Evolutionary conservation across 208 protist species (phyloP).

Genomic region (Trypanosomatidae sp.): DNA sequence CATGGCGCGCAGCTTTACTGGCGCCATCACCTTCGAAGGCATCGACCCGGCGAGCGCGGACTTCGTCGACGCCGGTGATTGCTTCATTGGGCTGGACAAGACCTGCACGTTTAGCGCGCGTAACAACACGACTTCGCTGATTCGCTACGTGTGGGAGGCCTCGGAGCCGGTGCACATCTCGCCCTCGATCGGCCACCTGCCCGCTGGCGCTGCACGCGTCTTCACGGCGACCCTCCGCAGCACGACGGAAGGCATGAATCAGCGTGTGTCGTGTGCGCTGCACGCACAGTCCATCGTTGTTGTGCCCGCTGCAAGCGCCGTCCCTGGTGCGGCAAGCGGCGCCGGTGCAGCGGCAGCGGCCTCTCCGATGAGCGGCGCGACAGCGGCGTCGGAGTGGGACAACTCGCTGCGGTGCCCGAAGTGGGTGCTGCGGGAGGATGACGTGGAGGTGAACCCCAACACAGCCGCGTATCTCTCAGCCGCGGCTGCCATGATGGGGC

Average conservation of each 20-base stretch:
- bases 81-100: constrained; percentile 65
- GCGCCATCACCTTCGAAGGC: constrained; percentile 90
- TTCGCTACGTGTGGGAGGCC: constrained; percentile 87
- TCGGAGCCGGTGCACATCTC: constrained; percentile 25
- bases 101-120: constrained; percentile 70
- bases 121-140: constrained; percentile 71
- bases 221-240: constrained; percentile 50
- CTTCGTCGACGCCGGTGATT: constrained; percentile 86
- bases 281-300: constrained; percentile 34
- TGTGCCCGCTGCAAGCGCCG: not conserved
- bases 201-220: constrained; percentile 34
- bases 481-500: constrained; percentile 25
- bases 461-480: constrained; percentile 18
- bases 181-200: constrained; percentile 61
- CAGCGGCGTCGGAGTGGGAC: constrained; percentile 55
- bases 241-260: constrained; percentile 17
- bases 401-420: constrained; percentile 54
- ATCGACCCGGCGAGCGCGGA: constrained; percentile 81
- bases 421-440: constrained; percentile 57
- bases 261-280: constrained; percentile 13
- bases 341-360: too few species aligned
- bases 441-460: constrained; percentile 8
- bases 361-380: not conserved
- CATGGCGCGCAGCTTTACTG: constrained; percentile 76
- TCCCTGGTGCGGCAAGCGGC: not conserved